A percentile compares a stretch with the other conserved stretches of the same genome.
Evolutionary conservation across 306 rosid genomes (phyloP).

Genomic region (Prunus davidiana): DNA sequence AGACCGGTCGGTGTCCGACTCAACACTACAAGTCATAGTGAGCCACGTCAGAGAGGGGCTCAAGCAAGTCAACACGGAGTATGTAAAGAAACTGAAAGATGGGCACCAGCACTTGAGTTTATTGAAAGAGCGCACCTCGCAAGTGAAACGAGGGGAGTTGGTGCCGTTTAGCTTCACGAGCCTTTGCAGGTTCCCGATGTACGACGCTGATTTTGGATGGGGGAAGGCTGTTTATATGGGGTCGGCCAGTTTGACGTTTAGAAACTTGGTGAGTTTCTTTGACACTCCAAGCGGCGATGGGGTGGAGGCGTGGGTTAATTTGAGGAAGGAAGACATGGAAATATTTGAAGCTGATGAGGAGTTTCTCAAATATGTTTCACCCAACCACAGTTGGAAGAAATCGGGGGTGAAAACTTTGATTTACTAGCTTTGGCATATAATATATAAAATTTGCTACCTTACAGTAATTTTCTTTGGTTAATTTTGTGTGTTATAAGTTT

Average conservation of each 20-base stretch:
- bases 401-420: not conserved
- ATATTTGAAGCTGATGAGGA: slow-evolving; percentile 30
- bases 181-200: slow-evolving; percentile 29
- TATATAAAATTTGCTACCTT: not conserved
- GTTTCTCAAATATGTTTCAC: slow-evolving; percentile 19
- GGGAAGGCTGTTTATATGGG: slow-evolving; percentile 26
- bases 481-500: not conserved
- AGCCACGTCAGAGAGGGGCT: slow-evolving; percentile 18
- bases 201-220: slow-evolving; percentile 36
- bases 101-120: not conserved
- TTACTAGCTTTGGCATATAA: not conserved
- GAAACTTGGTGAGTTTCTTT: slow-evolving; percentile 23
- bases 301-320: slow-evolving; percentile 31
- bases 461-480: not conserved
- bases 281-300: slow-evolving; percentile 27
- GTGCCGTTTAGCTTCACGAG: slow-evolving; percentile 34
- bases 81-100: not conserved
- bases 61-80: slow-evolving; percentile 7
- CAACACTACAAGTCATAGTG: slow-evolving; percentile 1
- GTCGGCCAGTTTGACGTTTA: slow-evolving; percentile 11
- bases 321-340: slow-evolving; percentile 30
- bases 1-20: not conserved
- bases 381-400: not conserved
- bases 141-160: slow-evolving; percentile 14
- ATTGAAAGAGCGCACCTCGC: not conserved